Evolutionary conservation across 192 early-diverging fungal genomes (phyloP).

Genomic region (Lobosporangium transversale): DNA sequence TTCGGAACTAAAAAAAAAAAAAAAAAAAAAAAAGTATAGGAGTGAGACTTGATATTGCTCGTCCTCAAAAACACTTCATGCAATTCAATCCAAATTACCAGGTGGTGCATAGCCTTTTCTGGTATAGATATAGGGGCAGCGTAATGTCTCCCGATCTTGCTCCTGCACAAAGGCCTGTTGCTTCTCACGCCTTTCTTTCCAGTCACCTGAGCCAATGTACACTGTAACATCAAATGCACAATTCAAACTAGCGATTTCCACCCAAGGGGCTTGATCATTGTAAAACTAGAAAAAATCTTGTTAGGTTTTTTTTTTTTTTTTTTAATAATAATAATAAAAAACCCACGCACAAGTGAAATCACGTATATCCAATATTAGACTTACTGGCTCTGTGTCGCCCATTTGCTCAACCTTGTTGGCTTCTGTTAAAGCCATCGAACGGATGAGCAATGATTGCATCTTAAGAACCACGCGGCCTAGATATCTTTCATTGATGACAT

Average conservation of each 20-base stretch:
- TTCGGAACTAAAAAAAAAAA: conserved; percentile 14
- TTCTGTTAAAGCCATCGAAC: conserved; percentile 60
- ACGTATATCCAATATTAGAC: not conserved
- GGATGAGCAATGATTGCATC: conserved; percentile 63
- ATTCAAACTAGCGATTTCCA: conserved; percentile 71
- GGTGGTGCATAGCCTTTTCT: conserved; percentile 35
- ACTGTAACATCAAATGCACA: conserved; percentile 67
- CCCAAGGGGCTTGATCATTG: conserved; percentile 60
- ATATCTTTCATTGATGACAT: conserved; percentile 68
- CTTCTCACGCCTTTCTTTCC: conserved; percentile 56
- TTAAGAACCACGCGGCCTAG: conserved; percentile 63
- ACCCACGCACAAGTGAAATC: not conserved
- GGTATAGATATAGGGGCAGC: conserved; percentile 68
- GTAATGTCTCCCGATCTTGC: conserved; percentile 69
- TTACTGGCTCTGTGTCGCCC: conserved; percentile 32
- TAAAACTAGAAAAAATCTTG: conserved; percentile 1
- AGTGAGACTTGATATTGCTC: not conserved
- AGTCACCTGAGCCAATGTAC: conserved; percentile 62
- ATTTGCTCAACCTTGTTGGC: conserved; percentile 15
- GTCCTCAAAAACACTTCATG: too few relatives aligned
- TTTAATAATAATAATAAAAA: not conserved
- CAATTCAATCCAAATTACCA: too few relatives aligned
- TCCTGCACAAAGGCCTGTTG: conserved; percentile 69
- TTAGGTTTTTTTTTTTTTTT: too few relatives aligned
- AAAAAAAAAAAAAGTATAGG: not conserved